These are phyloP conservation scores for Agrocybe pediades DNA, from an alignment of 768 basidiomycete genomes.

Conservation along the genomic window DNA sequence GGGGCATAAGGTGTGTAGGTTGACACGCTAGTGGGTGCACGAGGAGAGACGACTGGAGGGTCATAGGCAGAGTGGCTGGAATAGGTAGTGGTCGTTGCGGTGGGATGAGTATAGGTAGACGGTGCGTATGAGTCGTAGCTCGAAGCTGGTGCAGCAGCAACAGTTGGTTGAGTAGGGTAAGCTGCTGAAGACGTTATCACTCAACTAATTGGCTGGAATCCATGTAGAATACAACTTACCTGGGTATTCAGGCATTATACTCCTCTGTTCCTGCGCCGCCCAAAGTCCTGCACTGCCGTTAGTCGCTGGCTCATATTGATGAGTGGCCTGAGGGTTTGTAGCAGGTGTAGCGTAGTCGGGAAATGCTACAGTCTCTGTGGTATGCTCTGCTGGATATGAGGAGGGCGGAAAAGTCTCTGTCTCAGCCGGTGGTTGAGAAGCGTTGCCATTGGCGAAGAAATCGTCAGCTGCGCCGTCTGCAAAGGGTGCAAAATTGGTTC, in stretches of 20 bases:
- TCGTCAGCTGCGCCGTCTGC: conserved; percentile 14
- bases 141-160: neutral
- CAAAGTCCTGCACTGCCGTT: conserved; percentile 7
- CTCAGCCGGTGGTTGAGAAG: conserved; percentile 2
- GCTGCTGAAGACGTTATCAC: neutral
- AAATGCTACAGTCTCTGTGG: neutral
- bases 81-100: conserved; percentile 3
- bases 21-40: neutral
- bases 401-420: conserved; percentile 8
- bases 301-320: neutral
- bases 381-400: conserved; percentile 6
- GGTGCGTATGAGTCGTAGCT: neutral
- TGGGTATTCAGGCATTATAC: conserved; percentile 1
- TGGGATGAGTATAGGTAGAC: neutral
- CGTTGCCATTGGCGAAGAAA: conserved; percentile 9
- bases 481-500: conserved; percentile 28
- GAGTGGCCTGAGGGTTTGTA: neutral
- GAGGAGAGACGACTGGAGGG: conserved; percentile 4
- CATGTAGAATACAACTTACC: conserved; percentile 4
- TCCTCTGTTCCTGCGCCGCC: neutral
- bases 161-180: neutral
- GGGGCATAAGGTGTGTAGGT: conserved; percentile 1
- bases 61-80: conserved; percentile 13
- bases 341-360: conserved; percentile 4
- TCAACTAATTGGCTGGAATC: neutral